Evolutionary conservation across 2,329 filamentous ascomycete genomes (phyloP).

Genomic region (Apiospora marii): DNA sequence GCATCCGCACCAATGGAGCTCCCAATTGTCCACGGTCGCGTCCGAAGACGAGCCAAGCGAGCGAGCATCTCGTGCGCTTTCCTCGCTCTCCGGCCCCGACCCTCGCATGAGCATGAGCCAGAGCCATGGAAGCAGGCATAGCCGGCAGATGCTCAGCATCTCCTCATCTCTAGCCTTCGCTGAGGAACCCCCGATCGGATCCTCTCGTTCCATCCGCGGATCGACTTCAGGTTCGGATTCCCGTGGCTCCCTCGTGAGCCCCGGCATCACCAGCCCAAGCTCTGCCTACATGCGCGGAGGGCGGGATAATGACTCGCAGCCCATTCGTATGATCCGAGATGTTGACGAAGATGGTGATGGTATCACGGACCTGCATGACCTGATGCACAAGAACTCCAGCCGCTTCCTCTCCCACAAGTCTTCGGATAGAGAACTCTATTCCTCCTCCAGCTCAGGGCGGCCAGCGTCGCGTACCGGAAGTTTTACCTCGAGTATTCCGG

Average conservation of each 20-base stretch:
- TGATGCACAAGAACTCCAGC: slow-evolving; percentile 60
- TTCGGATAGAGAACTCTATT: slow-evolving; percentile 62
- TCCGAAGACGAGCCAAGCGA: slow-evolving; percentile 67
- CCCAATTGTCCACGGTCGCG: slow-evolving; percentile 69
- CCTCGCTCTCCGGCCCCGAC: slow-evolving; percentile 50
- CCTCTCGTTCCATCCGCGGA: neutral
- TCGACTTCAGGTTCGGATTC: slow-evolving; percentile 1
- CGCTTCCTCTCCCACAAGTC: slow-evolving; percentile 59
- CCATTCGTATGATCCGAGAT: slow-evolving; percentile 59
- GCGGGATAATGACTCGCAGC: slow-evolving; percentile 45
- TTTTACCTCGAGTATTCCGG: slow-evolving; percentile 55
- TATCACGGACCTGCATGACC: slow-evolving; percentile 64
- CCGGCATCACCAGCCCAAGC: slow-evolving; percentile 43
- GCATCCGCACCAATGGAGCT: slow-evolving; percentile 67
- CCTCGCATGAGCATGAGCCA: slow-evolving; percentile 60
- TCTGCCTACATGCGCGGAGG: slow-evolving; percentile 51
- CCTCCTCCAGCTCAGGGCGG: slow-evolving; percentile 55
- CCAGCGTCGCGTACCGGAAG: slow-evolving; percentile 47
- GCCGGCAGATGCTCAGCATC: slow-evolving; percentile 63
- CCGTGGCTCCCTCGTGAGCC: slow-evolving; percentile 5
- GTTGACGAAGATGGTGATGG: slow-evolving; percentile 72
- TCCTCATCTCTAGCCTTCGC: slow-evolving; percentile 57
- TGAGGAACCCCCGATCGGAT: slow-evolving; percentile 44
- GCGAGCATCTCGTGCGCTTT: slow-evolving; percentile 57
- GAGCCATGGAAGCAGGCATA: slow-evolving; percentile 57